phyloP scores from a whole-genome alignment of 768 basidiomycete genomes.

The Panaeolus cyanescens region DNA sequence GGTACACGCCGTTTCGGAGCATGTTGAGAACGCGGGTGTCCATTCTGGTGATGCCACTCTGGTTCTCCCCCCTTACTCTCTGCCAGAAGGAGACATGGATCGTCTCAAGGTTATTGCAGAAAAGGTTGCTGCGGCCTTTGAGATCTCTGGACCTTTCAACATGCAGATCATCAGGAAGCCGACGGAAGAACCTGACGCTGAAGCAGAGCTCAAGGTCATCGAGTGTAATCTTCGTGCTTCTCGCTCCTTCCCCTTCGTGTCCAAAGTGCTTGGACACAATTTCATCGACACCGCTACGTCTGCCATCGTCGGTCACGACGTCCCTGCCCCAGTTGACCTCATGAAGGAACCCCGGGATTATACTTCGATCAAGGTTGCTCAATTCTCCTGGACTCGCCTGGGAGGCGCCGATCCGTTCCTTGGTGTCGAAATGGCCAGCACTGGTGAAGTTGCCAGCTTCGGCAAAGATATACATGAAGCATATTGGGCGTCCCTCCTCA shows the following conservation, averaged over 20 bases:
- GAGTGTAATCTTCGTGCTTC: conserved; percentile 99
- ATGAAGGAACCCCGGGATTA: conserved; percentile 92
- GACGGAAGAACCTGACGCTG: conserved; percentile 46
- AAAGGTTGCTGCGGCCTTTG: conserved; percentile 92
- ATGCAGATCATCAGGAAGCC: conserved; percentile 97
- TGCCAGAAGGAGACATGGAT: conserved; percentile 72
- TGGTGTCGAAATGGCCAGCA: conserved; percentile 98
- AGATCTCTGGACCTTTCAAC: conserved; percentile 98
- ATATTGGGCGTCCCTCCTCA: conserved; percentile 93
- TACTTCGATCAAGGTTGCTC: conserved; percentile 94
- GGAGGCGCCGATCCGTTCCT: conserved; percentile 97
- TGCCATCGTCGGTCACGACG: conserved; percentile 82
- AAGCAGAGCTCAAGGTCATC: conserved; percentile 89
- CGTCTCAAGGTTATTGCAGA: conserved; percentile 92
- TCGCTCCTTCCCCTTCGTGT: conserved; percentile 98
- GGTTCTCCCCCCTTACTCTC: conserved; percentile 91
- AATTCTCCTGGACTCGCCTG: conserved; percentile 97
- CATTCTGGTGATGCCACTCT: conserved; percentile 99
- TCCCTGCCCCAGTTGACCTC: conserved; percentile 89
- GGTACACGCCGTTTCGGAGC: conserved; percentile 95
- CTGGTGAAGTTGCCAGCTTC: conserved; percentile 96
- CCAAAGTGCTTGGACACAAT: conserved; percentile 96
- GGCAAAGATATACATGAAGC: conserved; percentile 94
- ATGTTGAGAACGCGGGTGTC: conserved; percentile 98
- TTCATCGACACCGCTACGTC: conserved; percentile 93